A percentile compares a stretch with the other conserved stretches of the same genome.
phyloP scores from a whole-genome alignment of 2,329 filamentous ascomycete genomes.

The Orbilia brochopaga region DNA sequence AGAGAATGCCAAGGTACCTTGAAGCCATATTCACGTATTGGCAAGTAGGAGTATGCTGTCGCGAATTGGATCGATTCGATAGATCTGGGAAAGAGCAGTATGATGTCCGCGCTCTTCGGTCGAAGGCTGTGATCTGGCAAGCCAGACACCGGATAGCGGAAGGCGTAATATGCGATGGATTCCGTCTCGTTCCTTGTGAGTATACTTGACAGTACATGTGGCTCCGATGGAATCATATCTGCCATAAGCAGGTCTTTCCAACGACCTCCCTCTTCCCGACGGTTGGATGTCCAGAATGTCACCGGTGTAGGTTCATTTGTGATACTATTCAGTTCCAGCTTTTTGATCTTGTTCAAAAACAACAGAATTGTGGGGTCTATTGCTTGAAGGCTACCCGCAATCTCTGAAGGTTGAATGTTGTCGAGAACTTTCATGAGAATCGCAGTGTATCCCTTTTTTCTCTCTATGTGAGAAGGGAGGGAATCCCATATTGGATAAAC shows the following conservation, averaged over 20 bases:
- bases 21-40: slow-evolving; percentile 1
- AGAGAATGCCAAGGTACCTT: not conserved
- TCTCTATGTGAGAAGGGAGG: slow-evolving; percentile 51
- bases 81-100: not conserved
- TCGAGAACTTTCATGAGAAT: slow-evolving; percentile 53
- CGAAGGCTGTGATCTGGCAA: not conserved
- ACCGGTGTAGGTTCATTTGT: not conserved
- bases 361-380: slow-evolving; percentile 56
- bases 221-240: not conserved
- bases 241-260: not conserved
- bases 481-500: slow-evolving; percentile 56
- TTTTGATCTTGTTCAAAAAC: slow-evolving; percentile 56
- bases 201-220: not conserved
- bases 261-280: not conserved
- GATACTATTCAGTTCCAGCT: slow-evolving; percentile 30
- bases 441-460: slow-evolving; percentile 50
- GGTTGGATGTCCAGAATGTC: too few relatives aligned
- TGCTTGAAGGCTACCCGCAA: slow-evolving; percentile 52
- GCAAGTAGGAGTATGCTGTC: not conserved
- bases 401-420: slow-evolving; percentile 37
- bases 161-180: not conserved
- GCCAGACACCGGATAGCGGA: not conserved
- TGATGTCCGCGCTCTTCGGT: not conserved
- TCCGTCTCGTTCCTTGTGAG: not conserved
- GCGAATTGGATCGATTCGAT: not conserved